Percentiles rank a stretch among this genome's conserved stretches.
phyloP scores from a whole-genome alignment of 225 moss, liverwort and hornwort species.

The Climacium dendroides region DNA sequence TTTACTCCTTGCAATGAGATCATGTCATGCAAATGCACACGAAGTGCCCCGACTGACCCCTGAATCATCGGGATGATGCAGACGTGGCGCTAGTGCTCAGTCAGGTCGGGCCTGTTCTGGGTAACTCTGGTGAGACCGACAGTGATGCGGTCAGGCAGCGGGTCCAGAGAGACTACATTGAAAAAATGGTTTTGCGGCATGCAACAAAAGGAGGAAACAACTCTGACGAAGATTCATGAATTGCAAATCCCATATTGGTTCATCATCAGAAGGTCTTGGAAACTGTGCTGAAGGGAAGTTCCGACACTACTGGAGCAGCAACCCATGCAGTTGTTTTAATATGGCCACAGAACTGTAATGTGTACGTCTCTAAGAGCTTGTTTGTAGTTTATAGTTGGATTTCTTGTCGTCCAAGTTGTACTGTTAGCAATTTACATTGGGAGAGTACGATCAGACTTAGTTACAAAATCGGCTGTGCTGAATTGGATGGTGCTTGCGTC shows the following conservation, averaged over 20 bases:
- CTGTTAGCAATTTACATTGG: not conserved
- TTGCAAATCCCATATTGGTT: not conserved
- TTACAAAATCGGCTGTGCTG: not conserved
- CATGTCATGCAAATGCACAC: not conserved
- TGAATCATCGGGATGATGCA: conserved; percentile 5
- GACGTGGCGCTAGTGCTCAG: conserved; percentile 87
- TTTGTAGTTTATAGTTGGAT: not conserved
- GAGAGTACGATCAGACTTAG: not conserved
- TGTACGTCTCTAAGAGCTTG: not conserved
- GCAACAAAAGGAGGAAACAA: conserved; percentile 56
- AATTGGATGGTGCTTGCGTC: not conserved
- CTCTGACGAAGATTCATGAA: conserved; percentile 61
- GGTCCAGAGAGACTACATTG: conserved; percentile 65
- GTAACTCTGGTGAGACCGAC: conserved; percentile 49
- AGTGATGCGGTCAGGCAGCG: conserved; percentile 55
- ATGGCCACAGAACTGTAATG: not conserved
- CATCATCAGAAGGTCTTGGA: not conserved
- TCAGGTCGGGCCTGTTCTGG: conserved; percentile 82
- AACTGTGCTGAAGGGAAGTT: not conserved
- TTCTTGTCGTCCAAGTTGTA: not conserved
- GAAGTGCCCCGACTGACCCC: not conserved
- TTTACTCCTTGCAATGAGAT: not conserved
- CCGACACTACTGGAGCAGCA: not conserved
- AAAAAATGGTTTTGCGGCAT: conserved; percentile 73
- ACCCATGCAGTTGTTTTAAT: not conserved